Percentiles rank a stretch among this genome's conserved stretches.
phyloP scores from a whole-genome alignment of 768 basidiomycete species.

The Podaxis sp. region DNA sequence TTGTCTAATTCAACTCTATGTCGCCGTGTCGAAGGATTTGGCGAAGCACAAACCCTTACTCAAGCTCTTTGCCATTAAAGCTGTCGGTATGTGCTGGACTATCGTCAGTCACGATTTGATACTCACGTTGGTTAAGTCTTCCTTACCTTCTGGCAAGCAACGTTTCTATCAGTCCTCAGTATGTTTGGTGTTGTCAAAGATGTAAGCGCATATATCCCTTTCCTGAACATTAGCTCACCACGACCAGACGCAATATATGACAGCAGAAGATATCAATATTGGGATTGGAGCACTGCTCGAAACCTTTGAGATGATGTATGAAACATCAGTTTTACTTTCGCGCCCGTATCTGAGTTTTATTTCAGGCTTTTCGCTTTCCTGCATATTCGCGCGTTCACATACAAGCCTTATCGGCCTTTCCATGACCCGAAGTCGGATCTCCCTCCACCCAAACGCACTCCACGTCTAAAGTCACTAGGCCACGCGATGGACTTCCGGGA shows the following conservation, averaged over 20 bases:
- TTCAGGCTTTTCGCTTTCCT: conserved; percentile 63
- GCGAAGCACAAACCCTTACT: conserved; percentile 59
- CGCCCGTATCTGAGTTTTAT: conserved; percentile 8
- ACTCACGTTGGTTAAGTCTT: conserved; percentile 44
- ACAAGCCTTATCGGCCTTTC: conserved; percentile 54
- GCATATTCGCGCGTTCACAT: conserved; percentile 73
- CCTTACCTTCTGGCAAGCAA: conserved; percentile 77
- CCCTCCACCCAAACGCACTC: conserved; percentile 38
- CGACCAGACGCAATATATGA: conserved; percentile 64
- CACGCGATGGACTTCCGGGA: conserved; percentile 74
- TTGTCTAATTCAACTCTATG: conserved; percentile 70
- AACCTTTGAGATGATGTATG: conserved; percentile 76
- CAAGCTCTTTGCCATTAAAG: conserved; percentile 72
- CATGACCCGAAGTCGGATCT: conserved; percentile 28
- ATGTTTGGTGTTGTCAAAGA: conserved; percentile 63
- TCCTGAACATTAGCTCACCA: neutral
- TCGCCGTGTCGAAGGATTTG: conserved; percentile 55
- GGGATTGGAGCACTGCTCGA: conserved; percentile 68
- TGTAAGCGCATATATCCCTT: conserved; percentile 32
- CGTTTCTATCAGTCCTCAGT: conserved; percentile 53
- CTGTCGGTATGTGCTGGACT: conserved; percentile 49
- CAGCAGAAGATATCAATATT: conserved; percentile 70
- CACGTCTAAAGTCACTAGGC: conserved; percentile 55
- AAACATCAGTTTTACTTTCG: conserved; percentile 14
- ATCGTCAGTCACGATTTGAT: neutral